Percentiles rank a stretch among this genome's conserved stretches.
These are phyloP conservation scores for Eragrostis tef DNA, from an alignment of 202 grass and related monocot species.

Conservation along the genomic window DNA sequence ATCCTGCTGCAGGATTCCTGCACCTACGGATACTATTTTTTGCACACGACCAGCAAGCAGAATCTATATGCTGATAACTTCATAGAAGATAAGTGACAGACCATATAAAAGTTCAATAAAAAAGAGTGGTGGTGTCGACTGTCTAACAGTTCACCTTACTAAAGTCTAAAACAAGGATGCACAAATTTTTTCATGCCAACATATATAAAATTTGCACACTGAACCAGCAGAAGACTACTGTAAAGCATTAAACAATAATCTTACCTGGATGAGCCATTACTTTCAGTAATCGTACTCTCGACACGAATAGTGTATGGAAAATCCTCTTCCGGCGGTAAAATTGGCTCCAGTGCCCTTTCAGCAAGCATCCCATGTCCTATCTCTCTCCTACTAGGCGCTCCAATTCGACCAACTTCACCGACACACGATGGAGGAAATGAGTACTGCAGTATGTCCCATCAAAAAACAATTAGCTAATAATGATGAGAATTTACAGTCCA, in stretches of 20 bases:
- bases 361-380: constrained; percentile 97
- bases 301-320: constrained; percentile 96
- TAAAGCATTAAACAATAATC: not conserved
- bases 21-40: constrained; percentile 2
- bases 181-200: not conserved
- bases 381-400: constrained; percentile 89
- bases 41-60: not conserved
- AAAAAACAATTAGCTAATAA: constrained; percentile 32
- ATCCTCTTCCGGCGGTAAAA: constrained; percentile 81
- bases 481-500: constrained; percentile 2
- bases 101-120: constrained; percentile 22
- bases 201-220: not conserved
- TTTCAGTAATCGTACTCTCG: constrained; percentile 99
- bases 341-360: constrained; percentile 79
- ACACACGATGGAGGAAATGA: constrained; percentile 98
- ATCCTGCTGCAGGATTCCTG: constrained; percentile 17
- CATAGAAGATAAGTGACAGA: not conserved
- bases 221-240: not conserved
- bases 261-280: constrained; percentile 98
- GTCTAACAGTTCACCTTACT: not conserved
- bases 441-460: constrained; percentile 62
- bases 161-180: not conserved
- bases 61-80: constrained; percentile 41
- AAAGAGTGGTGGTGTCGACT: constrained; percentile 9
- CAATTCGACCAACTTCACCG: constrained; percentile 95